Evolutionary conservation across 352 stramenopile species (phyloP), one percentile per base, ranked within the genome.

Genomic region (Phytophthora cactorum): DNA sequence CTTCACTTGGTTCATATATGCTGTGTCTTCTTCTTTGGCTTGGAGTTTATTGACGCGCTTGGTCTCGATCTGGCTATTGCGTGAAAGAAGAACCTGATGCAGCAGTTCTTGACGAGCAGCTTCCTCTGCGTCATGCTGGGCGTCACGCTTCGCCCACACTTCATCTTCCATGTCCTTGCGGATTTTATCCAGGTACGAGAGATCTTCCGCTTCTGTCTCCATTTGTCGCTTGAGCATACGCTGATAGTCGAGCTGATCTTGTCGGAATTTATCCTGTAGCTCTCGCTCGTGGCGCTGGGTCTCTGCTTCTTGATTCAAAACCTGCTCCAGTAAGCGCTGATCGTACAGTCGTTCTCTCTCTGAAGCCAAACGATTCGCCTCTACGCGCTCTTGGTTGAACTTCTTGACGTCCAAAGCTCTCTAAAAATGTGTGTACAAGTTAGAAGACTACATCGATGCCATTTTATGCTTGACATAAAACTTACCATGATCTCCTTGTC

Each of bases 141-240:
- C 84, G 27, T 95, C 86, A 3, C 75, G 83, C 62, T 92, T 92
- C 6, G 78, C 77, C 86, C 86, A 93, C 11, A 95, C 84, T 27
- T 87, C 57, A 22, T 89, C 72, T 54, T 95, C 87, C 85, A 93
- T 92, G n/a, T 92, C 80, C 34, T 89, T 83, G 15, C 87, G 85
- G 51, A 95, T 86, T 25, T 84, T 81, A 58, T 92, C 84, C 45
- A 91, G 46, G 22, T 82, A 72, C 28, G 83, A 87, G 38, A 79
- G 64, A 44, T 95, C 84, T 60, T 92, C 83, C 7, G 80, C 84
- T 36, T 93, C 81, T 10, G 76, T 78, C 39, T 88, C 83, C 81
- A 93, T 92, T 73, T 95, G 86, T 36, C 79, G 74, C 22, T 83
- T 77, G 6, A 95, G 65, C 81, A 91, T 91, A 9, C 53, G 57